A percentile compares a stretch with the other conserved stretches of the same genome.
phyloP scores from a whole-genome alignment of 2,329 filamentous ascomycete genomes.

The Claviceps maximensis region DNA sequence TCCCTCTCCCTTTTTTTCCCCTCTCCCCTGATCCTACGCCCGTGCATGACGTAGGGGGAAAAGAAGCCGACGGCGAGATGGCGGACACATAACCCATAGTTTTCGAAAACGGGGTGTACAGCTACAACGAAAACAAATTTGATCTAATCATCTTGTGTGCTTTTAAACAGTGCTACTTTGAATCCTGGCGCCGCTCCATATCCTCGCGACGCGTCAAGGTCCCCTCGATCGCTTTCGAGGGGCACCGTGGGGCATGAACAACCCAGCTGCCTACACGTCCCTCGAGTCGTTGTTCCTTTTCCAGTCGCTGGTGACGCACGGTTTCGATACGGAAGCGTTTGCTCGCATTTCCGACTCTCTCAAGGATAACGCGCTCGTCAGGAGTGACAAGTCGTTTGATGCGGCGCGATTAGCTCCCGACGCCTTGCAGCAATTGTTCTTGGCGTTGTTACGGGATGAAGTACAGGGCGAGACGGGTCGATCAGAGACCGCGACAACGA shows the following conservation, averaged over 20 bases:
- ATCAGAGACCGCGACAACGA: constrained; percentile 10
- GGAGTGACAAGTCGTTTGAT: constrained; percentile 58
- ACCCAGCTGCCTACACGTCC: constrained; percentile 56
- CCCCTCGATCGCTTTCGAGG: constrained; percentile 44
- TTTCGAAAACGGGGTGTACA: no score
- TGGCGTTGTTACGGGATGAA: constrained; percentile 64
- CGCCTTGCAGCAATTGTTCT: constrained; percentile 65
- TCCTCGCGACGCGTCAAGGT: constrained; percentile 37
- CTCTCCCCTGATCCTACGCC: constrained; percentile 4
- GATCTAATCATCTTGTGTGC: no score
- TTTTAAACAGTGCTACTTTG: no score
- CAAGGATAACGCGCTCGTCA: constrained; percentile 59
- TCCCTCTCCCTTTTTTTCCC: not conserved
- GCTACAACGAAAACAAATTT: no score
- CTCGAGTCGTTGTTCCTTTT: constrained; percentile 81
- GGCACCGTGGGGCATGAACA: constrained; percentile 42
- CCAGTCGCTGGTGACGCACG: constrained; percentile 60
- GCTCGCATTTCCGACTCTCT: constrained; percentile 60
- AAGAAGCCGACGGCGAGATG: not conserved
- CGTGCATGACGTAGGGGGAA: constrained; percentile 14
- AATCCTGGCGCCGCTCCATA: constrained; percentile 43
- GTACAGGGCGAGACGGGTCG: constrained; percentile 36
- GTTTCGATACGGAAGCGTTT: constrained; percentile 53
- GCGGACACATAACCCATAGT: no score
- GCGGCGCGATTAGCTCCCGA: constrained; percentile 60